Conservation (phyloP, 352 stramenopile genomes). For the Globisporangium acanthophoron region DNA sequence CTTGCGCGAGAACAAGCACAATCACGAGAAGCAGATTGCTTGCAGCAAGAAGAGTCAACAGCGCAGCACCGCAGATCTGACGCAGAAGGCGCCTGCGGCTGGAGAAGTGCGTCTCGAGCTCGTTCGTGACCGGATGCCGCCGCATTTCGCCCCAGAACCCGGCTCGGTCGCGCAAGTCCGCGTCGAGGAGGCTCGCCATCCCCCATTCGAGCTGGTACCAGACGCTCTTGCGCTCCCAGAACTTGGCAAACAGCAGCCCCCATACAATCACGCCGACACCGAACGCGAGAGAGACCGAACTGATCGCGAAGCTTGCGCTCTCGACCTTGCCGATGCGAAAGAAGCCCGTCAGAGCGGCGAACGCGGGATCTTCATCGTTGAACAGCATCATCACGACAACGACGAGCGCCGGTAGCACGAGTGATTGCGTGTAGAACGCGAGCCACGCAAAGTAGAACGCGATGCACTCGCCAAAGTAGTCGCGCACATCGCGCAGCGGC, state of each 20-base stretch:
- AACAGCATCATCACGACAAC: constrained; percentile 23
- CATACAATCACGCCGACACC: constrained; percentile 32
- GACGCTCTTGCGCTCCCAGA: constrained; percentile 51
- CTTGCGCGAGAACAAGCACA: constrained; percentile 27
- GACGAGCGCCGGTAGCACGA: constrained; percentile 42
- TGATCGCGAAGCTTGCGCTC: constrained; percentile 6
- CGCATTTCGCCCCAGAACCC: constrained; percentile 22
- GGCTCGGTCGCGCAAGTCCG: constrained; percentile 20
- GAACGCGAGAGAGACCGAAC: constrained; percentile 4
- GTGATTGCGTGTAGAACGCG: constrained; percentile 68
- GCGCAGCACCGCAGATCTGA: constrained; percentile 13
- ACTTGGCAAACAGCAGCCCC: constrained; percentile 47
- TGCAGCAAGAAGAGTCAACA: constrained; percentile 15
- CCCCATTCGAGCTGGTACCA: constrained; percentile 66
- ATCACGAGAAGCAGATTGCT: constrained; percentile 23
- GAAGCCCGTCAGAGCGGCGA: constrained; percentile 21
- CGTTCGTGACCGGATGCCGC: constrained; percentile 24
- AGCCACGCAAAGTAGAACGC: constrained; percentile 91
- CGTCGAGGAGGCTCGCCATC: constrained; percentile 11
- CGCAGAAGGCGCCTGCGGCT: constrained; percentile 8
- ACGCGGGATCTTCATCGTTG: constrained; percentile 8
- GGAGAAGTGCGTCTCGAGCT: constrained; percentile 21
- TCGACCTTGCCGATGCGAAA: constrained; percentile 11
- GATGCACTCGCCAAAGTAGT: constrained; percentile 87
- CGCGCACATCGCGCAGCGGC: constrained; percentile 62